Conservation (phyloP, 345 rosid genomes). For the Atalantia buxifolia region DNA sequence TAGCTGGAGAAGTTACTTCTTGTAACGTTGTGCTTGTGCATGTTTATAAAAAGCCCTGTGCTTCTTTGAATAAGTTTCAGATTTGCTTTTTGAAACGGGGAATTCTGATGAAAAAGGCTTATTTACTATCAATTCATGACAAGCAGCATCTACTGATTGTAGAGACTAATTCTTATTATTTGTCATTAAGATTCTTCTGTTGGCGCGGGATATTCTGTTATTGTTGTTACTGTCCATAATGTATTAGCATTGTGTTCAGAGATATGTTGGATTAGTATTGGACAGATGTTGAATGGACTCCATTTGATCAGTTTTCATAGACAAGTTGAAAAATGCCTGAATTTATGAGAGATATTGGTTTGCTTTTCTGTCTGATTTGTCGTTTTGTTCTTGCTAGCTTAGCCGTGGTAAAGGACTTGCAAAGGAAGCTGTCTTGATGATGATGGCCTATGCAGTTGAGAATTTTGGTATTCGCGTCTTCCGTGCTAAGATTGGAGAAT, state of each 20-base stretch:
- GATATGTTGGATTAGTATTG: background rate
- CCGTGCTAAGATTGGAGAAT: constrained; percentile 78
- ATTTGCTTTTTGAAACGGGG: background rate
- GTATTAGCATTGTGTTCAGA: background rate
- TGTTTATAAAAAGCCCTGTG: no score
- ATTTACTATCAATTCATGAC: background rate
- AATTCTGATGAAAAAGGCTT: background rate
- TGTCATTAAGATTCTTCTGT: background rate
- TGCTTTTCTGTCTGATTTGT: constrained; percentile 13
- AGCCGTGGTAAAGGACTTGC: constrained; percentile 95
- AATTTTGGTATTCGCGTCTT: constrained; percentile 58
- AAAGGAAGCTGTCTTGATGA: constrained; percentile 78
- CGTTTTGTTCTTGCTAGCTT: constrained; percentile 43
- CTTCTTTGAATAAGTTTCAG: no score
- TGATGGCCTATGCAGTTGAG: constrained; percentile 82
- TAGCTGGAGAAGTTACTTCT: no score
- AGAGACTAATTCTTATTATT: background rate
- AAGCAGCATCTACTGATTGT: background rate
- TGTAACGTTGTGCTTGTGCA: no score
- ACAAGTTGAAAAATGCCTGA: background rate
- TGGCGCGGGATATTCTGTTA: background rate
- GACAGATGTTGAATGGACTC: background rate
- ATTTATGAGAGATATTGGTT: background rate
- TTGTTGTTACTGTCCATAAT: background rate
- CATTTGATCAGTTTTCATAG: background rate